A percentile compares a stretch with the other conserved stretches of the same genome.
Conservation (phyloP, 2,329 filamentous ascomycete species). For the Biscogniauxia sp. region DNA sequence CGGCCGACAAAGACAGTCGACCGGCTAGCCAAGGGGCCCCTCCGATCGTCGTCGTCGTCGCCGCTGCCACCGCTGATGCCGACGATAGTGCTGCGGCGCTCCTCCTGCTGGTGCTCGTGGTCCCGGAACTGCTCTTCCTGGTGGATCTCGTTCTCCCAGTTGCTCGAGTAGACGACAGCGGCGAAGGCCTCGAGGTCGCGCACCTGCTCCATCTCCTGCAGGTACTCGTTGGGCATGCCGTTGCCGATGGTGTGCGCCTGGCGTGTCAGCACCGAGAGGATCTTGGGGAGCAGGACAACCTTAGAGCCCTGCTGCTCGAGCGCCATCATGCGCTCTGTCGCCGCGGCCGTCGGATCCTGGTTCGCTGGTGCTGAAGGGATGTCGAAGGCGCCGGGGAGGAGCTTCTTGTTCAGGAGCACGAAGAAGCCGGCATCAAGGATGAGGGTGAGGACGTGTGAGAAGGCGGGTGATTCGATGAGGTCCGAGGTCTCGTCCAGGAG, state of each 20-base stretch:
- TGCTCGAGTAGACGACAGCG: conserved; percentile 83
- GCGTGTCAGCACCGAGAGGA: conserved; percentile 83
- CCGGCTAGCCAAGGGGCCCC: conserved; percentile 3
- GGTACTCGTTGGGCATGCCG: conserved; percentile 69
- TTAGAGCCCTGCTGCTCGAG: conserved; percentile 47
- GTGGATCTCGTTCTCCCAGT: conserved; percentile 68
- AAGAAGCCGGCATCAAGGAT: conserved; percentile 87
- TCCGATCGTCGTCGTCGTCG: conserved; percentile 4
- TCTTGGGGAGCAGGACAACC: conserved; percentile 71
- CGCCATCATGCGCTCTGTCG: not conserved
- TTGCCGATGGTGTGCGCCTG: conserved; percentile 89
- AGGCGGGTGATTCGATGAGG: conserved; percentile 89
- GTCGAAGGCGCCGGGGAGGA: conserved; percentile 74
- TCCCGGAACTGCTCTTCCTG: conserved; percentile 38
- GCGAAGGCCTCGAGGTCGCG: conserved; percentile 79
- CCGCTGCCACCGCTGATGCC: conserved; percentile 10
- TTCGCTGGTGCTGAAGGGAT: conserved; percentile 36
- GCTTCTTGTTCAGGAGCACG: conserved; percentile 76
- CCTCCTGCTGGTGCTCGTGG: conserved; percentile 4
- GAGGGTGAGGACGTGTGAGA: conserved; percentile 79
- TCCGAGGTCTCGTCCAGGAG: conserved; percentile 95
- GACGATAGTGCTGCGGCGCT: not conserved
- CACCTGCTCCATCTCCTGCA: conserved; percentile 73
- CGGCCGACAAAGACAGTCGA: not conserved
- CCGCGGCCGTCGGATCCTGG: conserved; percentile 27